phyloP scores from a whole-genome alignment of 352 stramenopile genomes.

The Phytophthora pistaciae region DNA sequence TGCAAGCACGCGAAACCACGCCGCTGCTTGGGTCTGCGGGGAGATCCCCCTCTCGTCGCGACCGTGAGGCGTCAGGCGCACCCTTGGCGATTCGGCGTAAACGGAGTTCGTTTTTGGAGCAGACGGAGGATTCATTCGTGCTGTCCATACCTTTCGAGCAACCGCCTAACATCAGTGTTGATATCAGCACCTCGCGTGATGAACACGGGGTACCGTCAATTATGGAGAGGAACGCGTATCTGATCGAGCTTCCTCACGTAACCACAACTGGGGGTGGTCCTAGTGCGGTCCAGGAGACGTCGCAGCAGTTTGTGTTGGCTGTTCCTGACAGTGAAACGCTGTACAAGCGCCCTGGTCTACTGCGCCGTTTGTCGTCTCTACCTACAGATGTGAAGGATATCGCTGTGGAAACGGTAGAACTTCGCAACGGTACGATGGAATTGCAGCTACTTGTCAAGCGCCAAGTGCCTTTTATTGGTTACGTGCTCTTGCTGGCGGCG shows the following conservation, averaged over 20 bases:
- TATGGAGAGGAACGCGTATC: slow-evolving; percentile 70
- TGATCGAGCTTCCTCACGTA: slow-evolving; percentile 78
- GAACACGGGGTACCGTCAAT: slow-evolving; percentile 37
- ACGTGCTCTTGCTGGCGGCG: slow-evolving; percentile 74
- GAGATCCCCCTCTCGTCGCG: slow-evolving; percentile 31
- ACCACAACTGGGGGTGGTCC: slow-evolving; percentile 43
- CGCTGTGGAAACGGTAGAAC: slow-evolving; percentile 76
- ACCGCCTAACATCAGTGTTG: slow-evolving; percentile 25
- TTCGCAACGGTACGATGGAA: slow-evolving; percentile 67
- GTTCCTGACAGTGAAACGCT: slow-evolving; percentile 66
- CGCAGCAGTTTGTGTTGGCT: slow-evolving; percentile 80
- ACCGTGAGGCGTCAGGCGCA: slow-evolving; percentile 20
- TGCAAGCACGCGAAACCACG: slow-evolving; percentile 58
- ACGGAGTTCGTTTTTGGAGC: slow-evolving; percentile 79
- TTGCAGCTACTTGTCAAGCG: slow-evolving; percentile 82
- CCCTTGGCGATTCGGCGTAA: slow-evolving; percentile 60
- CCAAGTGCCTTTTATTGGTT: slow-evolving; percentile 81
- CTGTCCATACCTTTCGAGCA: slow-evolving; percentile 82
- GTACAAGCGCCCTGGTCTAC: slow-evolving; percentile 64
- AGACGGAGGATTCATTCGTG: slow-evolving; percentile 80
- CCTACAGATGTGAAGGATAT: slow-evolving; percentile 80
- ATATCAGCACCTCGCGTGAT: slow-evolving; percentile 13
- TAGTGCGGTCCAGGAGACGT: slow-evolving; percentile 34
- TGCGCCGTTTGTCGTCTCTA: slow-evolving; percentile 68
- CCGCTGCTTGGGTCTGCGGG: slow-evolving; percentile 54